A percentile compares a stretch with the other conserved stretches of the same genome.
phyloP scores from a whole-genome alignment of 352 stramenopile genomes.

The Pythium monospermum region DNA sequence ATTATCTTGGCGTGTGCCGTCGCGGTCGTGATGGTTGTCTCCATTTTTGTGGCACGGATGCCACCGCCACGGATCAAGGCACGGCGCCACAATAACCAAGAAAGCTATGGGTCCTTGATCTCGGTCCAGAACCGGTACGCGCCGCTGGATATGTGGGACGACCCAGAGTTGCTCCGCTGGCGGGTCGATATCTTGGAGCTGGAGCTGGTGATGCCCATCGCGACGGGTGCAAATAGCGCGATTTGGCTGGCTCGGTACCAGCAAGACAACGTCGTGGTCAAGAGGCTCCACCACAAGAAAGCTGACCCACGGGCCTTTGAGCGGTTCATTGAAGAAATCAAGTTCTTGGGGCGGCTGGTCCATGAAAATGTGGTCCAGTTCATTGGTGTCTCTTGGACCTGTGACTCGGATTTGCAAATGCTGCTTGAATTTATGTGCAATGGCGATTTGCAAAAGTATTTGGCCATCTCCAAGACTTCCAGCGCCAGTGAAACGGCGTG shows the following conservation, averaged over 20 bases:
- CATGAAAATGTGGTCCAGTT: slow-evolving; percentile 81
- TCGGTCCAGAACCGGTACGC: slow-evolving; percentile 8
- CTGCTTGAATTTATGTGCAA: slow-evolving; percentile 71
- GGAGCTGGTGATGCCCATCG: slow-evolving; percentile 22
- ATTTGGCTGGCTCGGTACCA: slow-evolving; percentile 19
- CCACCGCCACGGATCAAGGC: not conserved
- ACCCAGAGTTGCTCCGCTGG: slow-evolving; percentile 17
- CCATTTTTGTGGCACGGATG: slow-evolving; percentile 13
- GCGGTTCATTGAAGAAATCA: slow-evolving; percentile 67
- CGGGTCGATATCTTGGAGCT: slow-evolving; percentile 22
- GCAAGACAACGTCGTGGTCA: slow-evolving; percentile 19
- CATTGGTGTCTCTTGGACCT: slow-evolving; percentile 69
- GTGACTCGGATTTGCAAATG: slow-evolving; percentile 48
- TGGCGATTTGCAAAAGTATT: slow-evolving; percentile 53
- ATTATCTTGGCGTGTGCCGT: slow-evolving; percentile 13
- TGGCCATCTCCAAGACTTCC: slow-evolving; percentile 30
- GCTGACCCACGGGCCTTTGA: slow-evolving; percentile 9
- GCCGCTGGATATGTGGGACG: slow-evolving; percentile 24
- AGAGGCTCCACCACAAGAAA: slow-evolving; percentile 23
- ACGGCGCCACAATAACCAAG: not conserved
- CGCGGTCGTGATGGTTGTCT: slow-evolving; percentile 14
- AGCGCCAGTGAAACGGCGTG: slow-evolving; percentile 29
- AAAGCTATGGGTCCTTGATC: slow-evolving; percentile 12
- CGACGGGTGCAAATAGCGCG: slow-evolving; percentile 10
- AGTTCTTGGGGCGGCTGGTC: slow-evolving; percentile 46